A percentile compares a stretch with the other conserved stretches of the same genome.
These are phyloP conservation scores for Trichoderma simmonsii DNA, from an alignment of 2,329 filamentous ascomycete genomes.

Conservation along the genomic window DNA sequence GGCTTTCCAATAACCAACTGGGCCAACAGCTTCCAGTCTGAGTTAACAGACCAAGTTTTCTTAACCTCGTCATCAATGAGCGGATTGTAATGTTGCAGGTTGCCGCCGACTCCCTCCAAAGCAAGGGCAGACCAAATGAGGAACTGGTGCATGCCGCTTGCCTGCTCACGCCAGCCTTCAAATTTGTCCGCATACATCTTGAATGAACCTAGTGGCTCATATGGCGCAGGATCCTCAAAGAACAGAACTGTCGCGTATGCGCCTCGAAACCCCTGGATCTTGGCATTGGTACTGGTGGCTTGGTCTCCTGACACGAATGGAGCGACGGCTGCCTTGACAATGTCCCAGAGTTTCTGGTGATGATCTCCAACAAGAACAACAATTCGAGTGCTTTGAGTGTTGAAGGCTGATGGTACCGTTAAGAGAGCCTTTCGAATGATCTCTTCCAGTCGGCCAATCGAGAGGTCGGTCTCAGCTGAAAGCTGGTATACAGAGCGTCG, in stretches of 20 bases:
- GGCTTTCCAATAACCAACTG: too few species aligned
- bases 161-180: neutral
- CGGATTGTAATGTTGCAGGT: neutral
- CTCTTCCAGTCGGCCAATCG: neutral
- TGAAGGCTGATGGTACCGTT: neutral
- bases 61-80: neutral
- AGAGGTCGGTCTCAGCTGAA: too few species aligned
- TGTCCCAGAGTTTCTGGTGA: neutral
- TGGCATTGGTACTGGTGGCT: neutral
- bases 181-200: neutral
- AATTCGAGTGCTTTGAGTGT: neutral
- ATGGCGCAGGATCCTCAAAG: neutral
- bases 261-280: neutral
- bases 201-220: neutral
- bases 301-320: neutral
- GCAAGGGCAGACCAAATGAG: neutral
- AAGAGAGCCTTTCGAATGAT: neutral
- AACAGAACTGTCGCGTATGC: neutral
- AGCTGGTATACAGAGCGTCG: too few species aligned
- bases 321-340: neutral
- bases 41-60: too few species aligned
- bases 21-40: too few species aligned
- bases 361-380: neutral
- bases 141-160: neutral
- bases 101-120: neutral